These are phyloP conservation scores for Sanghuangporus sanghuang DNA, from an alignment of 1,284 basidiomycete species.

Conservation along the genomic window DNA sequence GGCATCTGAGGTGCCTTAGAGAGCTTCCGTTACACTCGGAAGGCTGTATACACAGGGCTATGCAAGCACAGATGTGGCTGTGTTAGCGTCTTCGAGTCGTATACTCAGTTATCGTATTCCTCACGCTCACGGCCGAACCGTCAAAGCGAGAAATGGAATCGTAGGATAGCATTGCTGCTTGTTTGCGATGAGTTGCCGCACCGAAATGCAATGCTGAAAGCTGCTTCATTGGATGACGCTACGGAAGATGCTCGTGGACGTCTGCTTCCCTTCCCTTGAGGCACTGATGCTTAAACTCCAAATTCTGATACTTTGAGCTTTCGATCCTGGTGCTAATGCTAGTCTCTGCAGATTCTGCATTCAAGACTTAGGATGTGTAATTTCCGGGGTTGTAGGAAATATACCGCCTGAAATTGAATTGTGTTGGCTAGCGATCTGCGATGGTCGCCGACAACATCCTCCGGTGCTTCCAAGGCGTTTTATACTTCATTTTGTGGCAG, in stretches of 20 bases:
- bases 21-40: constrained; percentile 1
- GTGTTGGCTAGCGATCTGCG: background rate
- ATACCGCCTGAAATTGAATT: background rate
- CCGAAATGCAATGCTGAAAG: background rate
- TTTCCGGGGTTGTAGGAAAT: background rate
- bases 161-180: background rate
- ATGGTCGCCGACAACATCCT: background rate
- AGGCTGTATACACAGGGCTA: background rate
- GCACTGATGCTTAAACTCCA: background rate
- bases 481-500: background rate
- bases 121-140: too few species aligned
- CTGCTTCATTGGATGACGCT: background rate
- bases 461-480: background rate
- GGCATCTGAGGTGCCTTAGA: constrained; percentile 10
- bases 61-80: too few species aligned
- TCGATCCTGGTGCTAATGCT: background rate
- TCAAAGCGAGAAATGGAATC: background rate
- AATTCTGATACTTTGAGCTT: background rate
- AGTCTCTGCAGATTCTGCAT: constrained; percentile 15
- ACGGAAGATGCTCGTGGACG: background rate
- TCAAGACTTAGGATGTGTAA: constrained; percentile 1
- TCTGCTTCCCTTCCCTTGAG: background rate
- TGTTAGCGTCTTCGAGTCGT: background rate
- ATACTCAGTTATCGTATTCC: too few species aligned
- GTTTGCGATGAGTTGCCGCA: background rate